A percentile compares a stretch with the other conserved stretches of the same genome.
phyloP scores from a whole-genome alignment of 1,139 yeast genomes.

The Starmera stellimalicola region DNA sequence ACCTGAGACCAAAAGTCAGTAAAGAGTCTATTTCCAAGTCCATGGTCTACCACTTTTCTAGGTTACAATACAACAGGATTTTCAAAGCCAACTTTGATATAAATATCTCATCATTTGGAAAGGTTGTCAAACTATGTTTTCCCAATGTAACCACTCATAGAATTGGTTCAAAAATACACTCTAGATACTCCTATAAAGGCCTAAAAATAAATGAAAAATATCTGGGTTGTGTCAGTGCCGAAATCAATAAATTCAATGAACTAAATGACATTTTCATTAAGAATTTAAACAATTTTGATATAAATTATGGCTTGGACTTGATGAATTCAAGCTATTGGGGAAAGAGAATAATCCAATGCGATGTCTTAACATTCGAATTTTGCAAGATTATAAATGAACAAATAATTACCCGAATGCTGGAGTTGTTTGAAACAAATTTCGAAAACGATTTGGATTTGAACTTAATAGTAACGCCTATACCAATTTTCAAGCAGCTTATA shows the following conservation, averaged over 20 bases:
- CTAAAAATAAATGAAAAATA: slow-evolving; percentile 4
- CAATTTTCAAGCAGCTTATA: too few relatives aligned
- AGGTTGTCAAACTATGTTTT: slow-evolving; percentile 9
- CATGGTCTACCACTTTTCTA: slow-evolving; percentile 8
- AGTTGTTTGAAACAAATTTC: background rate
- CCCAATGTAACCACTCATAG: slow-evolving; percentile 6
- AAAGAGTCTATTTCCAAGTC: slow-evolving; percentile 7
- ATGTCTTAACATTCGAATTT: background rate
- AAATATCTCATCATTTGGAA: slow-evolving; percentile 12
- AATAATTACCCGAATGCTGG: background rate
- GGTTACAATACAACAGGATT: slow-evolving; percentile 1
- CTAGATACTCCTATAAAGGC: slow-evolving; percentile 11
- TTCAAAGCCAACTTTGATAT: background rate
- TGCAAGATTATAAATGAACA: background rate
- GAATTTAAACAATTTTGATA: background rate
- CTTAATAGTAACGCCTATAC: too few relatives aligned
- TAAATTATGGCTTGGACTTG: background rate
- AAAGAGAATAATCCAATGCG: background rate
- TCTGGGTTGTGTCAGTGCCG: background rate
- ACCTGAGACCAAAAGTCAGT: too few relatives aligned
- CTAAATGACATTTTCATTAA: background rate
- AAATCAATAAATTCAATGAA: background rate
- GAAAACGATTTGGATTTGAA: background rate
- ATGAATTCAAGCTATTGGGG: background rate
- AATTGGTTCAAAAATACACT: slow-evolving; percentile 9